Evolutionary conservation across 2,329 filamentous ascomycete species (phyloP), one percentile per base, ranked within the genome.

Genomic region (Chalaropsis ovoidea): DNA sequence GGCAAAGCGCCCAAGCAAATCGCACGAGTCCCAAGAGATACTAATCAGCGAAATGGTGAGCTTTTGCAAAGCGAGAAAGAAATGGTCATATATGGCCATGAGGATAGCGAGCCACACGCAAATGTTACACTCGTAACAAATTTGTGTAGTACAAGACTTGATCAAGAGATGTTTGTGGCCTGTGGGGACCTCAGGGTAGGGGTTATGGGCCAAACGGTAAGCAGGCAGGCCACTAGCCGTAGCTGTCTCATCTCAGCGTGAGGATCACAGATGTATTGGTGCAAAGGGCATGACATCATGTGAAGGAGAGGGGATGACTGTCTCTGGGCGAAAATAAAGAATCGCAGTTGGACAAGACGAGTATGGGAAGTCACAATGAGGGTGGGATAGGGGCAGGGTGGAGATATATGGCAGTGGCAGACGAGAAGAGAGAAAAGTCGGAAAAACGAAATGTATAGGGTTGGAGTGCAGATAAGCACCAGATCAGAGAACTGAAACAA

Each of bases 21-120:
- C 24, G 7, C 52, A 35, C 27, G 27, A 35, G 15, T n/a, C 17
- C 22, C 24, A 24, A n/a, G 24, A 15, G 52, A 56, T 56, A 35
- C 52, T 56, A n/a, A 13, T n/a, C 7, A 56, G 13, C 22, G 52
- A 56, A 56, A 35, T n/a, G 52, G 52, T n/a, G 52, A 56, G 52
- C 17, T 31, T 56, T 35, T n/a, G 52, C 27, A 56, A 56, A 56
- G 52, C 52, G 15, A 52, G 47, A 52, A 11, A 56, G 35, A 35
- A 31, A 17, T 39, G 22, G 24, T 8, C 11, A 3, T 56, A 17
- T 2, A 1, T 56, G 52, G 8, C 17, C 1, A 35, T n/a, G 1
- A 27, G 7, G 24, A 15, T 7, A 10, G 3, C 52, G 11, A 17
- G 52, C 27, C 5, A 56, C n/a, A 56, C 15, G 27, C 6, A 24